Evolutionary conservation across 805 yeast genomes (phyloP).

Genomic region (Sugiyamaella boreocaroliniensis): DNA sequence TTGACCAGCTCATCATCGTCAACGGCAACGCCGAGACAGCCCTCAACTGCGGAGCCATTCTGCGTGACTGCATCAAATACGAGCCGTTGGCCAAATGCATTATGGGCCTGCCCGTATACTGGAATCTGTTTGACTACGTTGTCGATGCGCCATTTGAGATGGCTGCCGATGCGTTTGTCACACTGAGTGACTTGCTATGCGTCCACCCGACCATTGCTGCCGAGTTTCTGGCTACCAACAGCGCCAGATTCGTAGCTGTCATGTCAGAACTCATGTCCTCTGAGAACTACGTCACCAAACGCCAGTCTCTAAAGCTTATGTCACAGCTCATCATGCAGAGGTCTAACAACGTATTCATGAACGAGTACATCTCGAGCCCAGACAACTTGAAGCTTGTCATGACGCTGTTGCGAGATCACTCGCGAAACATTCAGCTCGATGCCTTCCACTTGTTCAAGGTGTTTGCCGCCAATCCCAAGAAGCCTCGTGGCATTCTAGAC

Average conservation of each 20-base stretch:
- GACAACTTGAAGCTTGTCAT: constrained; percentile 80
- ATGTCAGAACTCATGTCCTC: constrained; percentile 69
- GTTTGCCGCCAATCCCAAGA: constrained; percentile 93
- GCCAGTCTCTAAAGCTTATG: constrained; percentile 75
- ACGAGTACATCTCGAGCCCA: constrained; percentile 69
- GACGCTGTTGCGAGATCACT: constrained; percentile 80
- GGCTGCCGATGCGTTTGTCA: constrained; percentile 82
- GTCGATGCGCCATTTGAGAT: constrained; percentile 75
- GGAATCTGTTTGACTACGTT: constrained; percentile 79
- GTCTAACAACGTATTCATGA: constrained; percentile 65
- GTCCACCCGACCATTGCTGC: constrained; percentile 61
- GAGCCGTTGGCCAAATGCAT: constrained; percentile 61
- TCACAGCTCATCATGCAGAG: constrained; percentile 65
- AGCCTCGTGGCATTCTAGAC: constrained; percentile 71
- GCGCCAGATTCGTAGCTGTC: constrained; percentile 49
- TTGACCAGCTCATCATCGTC: constrained; percentile 56
- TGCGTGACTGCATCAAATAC: constrained; percentile 77
- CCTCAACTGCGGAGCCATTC: constrained; percentile 64
- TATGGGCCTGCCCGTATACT: constrained; percentile 54
- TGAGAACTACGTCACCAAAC: constrained; percentile 81
- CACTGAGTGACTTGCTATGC: constrained; percentile 63
- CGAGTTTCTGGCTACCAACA: constrained; percentile 58
- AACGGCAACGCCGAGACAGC: constrained; percentile 73
- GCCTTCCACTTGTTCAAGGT: constrained; percentile 91
- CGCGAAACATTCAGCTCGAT: constrained; percentile 81